Percentiles rank a stretch among this genome's conserved stretches.
These are phyloP conservation scores for Ophiosphaerella herpotricha DNA, from an alignment of 2,329 filamentous ascomycete species.

Conservation along the genomic window DNA sequence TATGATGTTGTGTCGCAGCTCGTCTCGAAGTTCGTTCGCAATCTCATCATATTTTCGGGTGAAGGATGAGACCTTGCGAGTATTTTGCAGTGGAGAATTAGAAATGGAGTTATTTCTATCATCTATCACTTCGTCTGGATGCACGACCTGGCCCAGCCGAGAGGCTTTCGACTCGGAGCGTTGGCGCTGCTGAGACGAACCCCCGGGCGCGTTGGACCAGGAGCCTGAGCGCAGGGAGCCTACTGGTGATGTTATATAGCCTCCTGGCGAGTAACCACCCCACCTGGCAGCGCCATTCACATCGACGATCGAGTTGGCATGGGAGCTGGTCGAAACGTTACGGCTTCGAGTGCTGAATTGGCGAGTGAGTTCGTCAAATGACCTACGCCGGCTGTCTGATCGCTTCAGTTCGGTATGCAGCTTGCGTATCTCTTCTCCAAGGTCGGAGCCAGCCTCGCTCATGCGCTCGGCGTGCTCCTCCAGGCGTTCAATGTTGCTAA, in stretches of 20 bases:
- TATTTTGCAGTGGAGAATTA: conserved; percentile 25
- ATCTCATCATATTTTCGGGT: conserved; percentile 45
- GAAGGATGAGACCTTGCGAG: conserved; percentile 43
- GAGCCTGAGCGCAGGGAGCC: conserved; percentile 62
- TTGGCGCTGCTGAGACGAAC: conserved; percentile 36
- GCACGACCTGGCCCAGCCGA: conserved; percentile 48
- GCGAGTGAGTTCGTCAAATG: conserved; percentile 52
- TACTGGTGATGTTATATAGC: conserved; percentile 69
- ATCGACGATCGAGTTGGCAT: conserved; percentile 67
- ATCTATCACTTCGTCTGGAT: conserved; percentile 37
- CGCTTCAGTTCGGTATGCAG: conserved; percentile 73
- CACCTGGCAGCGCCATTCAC: conserved; percentile 69
- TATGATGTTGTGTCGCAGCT: conserved; percentile 29
- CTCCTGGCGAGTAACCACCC: conserved; percentile 72
- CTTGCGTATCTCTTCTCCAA: conserved; percentile 76
- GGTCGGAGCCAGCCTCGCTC: conserved; percentile 72
- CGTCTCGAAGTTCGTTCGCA: conserved; percentile 39
- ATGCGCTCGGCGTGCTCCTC: conserved; percentile 77
- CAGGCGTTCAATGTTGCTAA: conserved; percentile 71
- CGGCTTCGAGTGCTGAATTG: conserved; percentile 42
- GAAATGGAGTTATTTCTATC: conserved; percentile 9
- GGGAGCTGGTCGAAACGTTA: conserved; percentile 50
- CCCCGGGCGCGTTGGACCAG: conserved; percentile 40
- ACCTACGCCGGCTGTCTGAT: conserved; percentile 65
- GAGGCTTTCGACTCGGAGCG: conserved; percentile 49